phyloP scores from a whole-genome alignment of 2,329 filamentous ascomycete species.

The Plectosphaerella plurivora region DNA sequence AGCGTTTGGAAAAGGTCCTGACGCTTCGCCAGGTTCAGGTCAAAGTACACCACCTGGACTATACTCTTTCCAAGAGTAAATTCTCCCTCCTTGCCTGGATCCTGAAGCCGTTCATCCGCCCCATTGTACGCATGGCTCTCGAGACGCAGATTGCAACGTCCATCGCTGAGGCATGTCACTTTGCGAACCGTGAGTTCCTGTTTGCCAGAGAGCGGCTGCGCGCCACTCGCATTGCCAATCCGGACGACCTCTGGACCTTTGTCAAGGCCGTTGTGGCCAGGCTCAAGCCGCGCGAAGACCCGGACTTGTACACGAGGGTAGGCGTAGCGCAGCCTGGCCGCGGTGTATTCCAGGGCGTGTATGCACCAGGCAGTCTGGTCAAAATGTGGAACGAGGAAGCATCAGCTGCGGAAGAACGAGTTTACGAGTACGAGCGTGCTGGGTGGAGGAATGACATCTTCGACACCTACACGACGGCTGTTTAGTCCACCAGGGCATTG shows the following conservation, averaged over 20 bases:
- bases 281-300: slow-evolving; percentile 66
- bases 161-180: slow-evolving; percentile 65
- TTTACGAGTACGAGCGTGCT: slow-evolving; percentile 66
- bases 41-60: slow-evolving; percentile 81
- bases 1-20: slow-evolving; percentile 75
- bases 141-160: slow-evolving; percentile 72
- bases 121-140: slow-evolving; percentile 72
- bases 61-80: slow-evolving; percentile 68
- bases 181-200: slow-evolving; percentile 78
- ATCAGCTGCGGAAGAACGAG: slow-evolving; percentile 61
- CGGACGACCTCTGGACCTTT: slow-evolving; percentile 76
- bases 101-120: slow-evolving; percentile 77
- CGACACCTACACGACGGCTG: slow-evolving; percentile 36
- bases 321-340: slow-evolving; percentile 55
- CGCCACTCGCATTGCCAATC: slow-evolving; percentile 78
- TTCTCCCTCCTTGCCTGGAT: slow-evolving; percentile 78
- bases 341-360: slow-evolving; percentile 74
- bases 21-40: slow-evolving; percentile 73
- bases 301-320: slow-evolving; percentile 70
- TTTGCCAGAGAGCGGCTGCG: slow-evolving; percentile 83
- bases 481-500: slow-evolving; percentile 1
- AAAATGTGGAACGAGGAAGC: slow-evolving; percentile 87
- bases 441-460: slow-evolving; percentile 90
- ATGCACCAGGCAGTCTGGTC: slow-evolving; percentile 84
- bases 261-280: slow-evolving; percentile 76